Evolutionary conservation across 2,329 filamentous ascomycete genomes (phyloP), one percentile per base, ranked within the genome.

Genomic region (Nemania serpens): DNA sequence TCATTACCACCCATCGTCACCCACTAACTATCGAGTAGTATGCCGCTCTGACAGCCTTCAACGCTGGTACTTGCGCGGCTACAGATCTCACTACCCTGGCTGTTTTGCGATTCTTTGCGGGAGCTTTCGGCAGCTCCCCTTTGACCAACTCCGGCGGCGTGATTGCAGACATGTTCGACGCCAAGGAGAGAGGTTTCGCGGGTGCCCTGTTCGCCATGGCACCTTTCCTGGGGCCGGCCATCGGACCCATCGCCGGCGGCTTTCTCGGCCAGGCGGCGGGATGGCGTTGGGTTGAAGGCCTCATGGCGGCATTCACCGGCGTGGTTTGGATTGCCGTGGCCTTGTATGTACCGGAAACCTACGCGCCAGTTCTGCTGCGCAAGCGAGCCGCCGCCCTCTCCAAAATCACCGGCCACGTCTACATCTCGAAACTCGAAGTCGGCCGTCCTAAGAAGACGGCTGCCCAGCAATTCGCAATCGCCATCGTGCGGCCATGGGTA

Each of bases 241-340:
- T 84, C 77, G 70, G 88, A 0, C 89, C 89, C 1, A 86, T 91
- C 47, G 82, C 84, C 6, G 86, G 86, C 63, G 88, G 88, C 2
- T 91, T 91, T 72, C 76, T 90, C 1, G 85, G 86, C 10, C 80
- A 87, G 71, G 78, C 81, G 2, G 82, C 80, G 13, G 88, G 87
- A 15, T 91, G 89, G 89, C 79, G 86, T 68, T 91, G 88, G 89
- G 83, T 91, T 20, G 82, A 87, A 75, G 87, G 87, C 2, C 75
- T 90, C 9, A 82, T 89, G 75, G 82, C 84, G 50, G 83, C 84
- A 61, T 88, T 90, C 71, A 87, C 84, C 2, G 86, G 85, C 10
- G 74, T 81, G 11, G 79, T 89, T 51, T 87, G 84, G 81, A 81
- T 88, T 52, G 53, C 79, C 18, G 81, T 81, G 58, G 69, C 79